Conservation (phyloP, 176 grass and related monocot species). For the Juncus effusus region DNA sequence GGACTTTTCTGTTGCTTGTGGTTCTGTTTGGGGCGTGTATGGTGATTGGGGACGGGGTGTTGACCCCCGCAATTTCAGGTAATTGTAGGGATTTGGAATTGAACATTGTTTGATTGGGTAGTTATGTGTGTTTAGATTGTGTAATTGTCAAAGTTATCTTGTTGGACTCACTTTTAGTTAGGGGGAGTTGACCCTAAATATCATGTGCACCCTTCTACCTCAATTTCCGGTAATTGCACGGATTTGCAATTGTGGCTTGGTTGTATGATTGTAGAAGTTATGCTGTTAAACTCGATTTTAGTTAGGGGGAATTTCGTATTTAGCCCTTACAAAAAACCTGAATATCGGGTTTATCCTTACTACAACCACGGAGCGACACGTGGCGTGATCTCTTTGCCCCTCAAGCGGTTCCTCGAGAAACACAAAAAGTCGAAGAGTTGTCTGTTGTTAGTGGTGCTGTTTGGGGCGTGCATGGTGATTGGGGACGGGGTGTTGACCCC, state of each 20-base stretch:
- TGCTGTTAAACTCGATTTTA: background rate
- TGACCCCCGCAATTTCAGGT: constrained; percentile 98
- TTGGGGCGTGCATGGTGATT: constrained; percentile 92
- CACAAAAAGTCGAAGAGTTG: constrained; percentile 61
- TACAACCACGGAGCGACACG: constrained; percentile 41
- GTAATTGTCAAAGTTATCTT: background rate
- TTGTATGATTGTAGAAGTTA: background rate
- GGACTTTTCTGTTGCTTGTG: constrained; percentile 64
- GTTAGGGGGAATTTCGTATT: no score
- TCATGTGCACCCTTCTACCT: background rate
- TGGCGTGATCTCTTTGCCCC: constrained; percentile 46
- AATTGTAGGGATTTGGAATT: constrained; percentile 1
- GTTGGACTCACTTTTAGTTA: background rate
- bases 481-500: constrained; percentile 94
- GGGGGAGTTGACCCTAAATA: no score
- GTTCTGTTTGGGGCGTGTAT: constrained; percentile 90
- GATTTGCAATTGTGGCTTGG: background rate
- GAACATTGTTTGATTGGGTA: background rate
- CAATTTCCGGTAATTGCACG: no score
- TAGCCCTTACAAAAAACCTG: no score
- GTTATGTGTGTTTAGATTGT: no score
- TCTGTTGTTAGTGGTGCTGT: constrained; percentile 78
- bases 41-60: constrained; percentile 90
- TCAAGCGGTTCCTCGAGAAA: constrained; percentile 88
- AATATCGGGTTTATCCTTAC: constrained; percentile 16